phyloP scores from a whole-genome alignment of 179 eudicot species.

The Amaranthus tricolor region DNA sequence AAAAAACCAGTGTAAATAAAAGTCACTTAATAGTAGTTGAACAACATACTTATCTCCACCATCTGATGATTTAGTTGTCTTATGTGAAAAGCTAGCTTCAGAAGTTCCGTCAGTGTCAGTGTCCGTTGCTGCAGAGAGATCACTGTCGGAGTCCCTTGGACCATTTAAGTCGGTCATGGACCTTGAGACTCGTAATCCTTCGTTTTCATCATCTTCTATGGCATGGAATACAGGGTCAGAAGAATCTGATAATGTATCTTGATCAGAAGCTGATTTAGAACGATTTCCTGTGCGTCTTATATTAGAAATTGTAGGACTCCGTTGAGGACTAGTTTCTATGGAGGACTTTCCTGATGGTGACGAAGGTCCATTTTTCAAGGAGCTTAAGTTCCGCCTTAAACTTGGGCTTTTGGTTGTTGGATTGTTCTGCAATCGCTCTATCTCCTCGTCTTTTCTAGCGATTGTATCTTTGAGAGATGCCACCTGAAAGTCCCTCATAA shows the following conservation, averaged over 20 bases:
- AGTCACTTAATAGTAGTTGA: constrained; percentile 2
- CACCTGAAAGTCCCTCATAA: constrained; percentile 43
- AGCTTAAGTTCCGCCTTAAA: constrained; percentile 31
- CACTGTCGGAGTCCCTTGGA: constrained; percentile 35
- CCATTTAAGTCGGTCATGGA: constrained; percentile 34
- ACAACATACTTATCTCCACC: constrained; percentile 43
- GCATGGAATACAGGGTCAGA: constrained; percentile 24
- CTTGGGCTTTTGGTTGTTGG: constrained; percentile 31
- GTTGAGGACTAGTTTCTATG: constrained; percentile 26
- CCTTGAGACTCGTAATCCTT: constrained; percentile 30
- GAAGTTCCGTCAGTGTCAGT: constrained; percentile 50
- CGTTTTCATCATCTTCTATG: constrained; percentile 16
- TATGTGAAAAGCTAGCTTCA: constrained; percentile 29
- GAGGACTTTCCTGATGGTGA: constrained; percentile 36
- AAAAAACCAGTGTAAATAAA: neutral
- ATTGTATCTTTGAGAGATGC: constrained; percentile 72
- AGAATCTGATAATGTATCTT: constrained; percentile 31
- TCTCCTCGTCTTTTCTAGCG: constrained; percentile 87
- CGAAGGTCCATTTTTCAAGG: constrained; percentile 46
- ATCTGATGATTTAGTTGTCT: constrained; percentile 31
- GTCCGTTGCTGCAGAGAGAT: constrained; percentile 49
- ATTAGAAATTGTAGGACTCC: constrained; percentile 21
- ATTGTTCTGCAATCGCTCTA: constrained; percentile 62
- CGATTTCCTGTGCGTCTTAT: constrained; percentile 20
- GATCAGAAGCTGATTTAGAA: constrained; percentile 35